Percentiles rank a stretch among this genome's conserved stretches.
phyloP scores from a whole-genome alignment of 176 grass and related monocot species.

The Hordeum marinum region DNA sequence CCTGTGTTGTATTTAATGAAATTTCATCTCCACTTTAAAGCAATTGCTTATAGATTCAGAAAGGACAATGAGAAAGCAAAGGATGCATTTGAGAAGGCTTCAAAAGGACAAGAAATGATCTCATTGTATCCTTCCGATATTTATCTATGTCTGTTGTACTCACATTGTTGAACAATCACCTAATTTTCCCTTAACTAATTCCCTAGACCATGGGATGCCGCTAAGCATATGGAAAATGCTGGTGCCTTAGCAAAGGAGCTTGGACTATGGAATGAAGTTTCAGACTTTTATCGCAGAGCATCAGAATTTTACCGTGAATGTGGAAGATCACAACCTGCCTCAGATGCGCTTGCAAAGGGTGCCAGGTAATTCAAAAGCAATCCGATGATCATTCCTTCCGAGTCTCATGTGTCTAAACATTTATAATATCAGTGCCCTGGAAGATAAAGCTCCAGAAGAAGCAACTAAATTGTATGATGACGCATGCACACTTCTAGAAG shows the following conservation, averaged over 20 bases:
- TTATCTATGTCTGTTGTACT: neutral
- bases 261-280: constrained; percentile 79
- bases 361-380: constrained; percentile 53
- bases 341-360: constrained; percentile 95
- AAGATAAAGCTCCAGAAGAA: constrained; percentile 78
- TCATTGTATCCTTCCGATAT: constrained; percentile 71
- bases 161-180: constrained; percentile 10
- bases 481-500: constrained; percentile 75
- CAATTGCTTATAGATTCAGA: constrained; percentile 76
- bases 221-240: constrained; percentile 98
- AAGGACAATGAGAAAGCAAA: constrained; percentile 97
- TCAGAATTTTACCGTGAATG: constrained; percentile 92
- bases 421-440: constrained; percentile 61
- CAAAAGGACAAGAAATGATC: constrained; percentile 99
- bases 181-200: constrained; percentile 41
- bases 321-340: constrained; percentile 89
- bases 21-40: constrained; percentile 48
- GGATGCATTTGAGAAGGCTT: constrained; percentile 98
- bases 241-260: constrained; percentile 90
- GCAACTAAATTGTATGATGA: constrained; percentile 87
- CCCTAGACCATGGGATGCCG: constrained; percentile 95
- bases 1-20: neutral
- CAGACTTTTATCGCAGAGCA: constrained; percentile 77
- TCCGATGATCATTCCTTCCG: neutral
- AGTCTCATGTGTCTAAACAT: constrained; percentile 26